Conservation (phyloP, 2,329 filamentous ascomycete genomes). For the Aspergillus tubingensis region DNA sequence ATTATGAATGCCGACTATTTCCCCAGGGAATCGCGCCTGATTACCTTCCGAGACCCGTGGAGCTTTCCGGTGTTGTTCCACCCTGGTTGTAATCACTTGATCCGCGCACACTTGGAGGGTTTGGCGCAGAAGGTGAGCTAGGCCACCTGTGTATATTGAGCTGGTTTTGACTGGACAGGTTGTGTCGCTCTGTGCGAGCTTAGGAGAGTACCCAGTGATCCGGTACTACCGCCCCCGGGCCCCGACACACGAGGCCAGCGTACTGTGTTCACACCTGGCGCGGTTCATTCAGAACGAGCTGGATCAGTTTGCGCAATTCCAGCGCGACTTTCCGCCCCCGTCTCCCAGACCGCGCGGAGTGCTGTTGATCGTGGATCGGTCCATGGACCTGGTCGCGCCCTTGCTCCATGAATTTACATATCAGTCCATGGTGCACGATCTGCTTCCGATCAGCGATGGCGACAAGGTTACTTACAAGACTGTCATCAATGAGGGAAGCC, state of each 20-base stretch:
- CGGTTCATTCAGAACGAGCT: slow-evolving; percentile 89
- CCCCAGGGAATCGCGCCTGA: slow-evolving; percentile 84
- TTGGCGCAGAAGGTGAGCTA: slow-evolving; percentile 77
- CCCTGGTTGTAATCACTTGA: slow-evolving; percentile 80
- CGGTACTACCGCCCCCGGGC: slow-evolving; percentile 81
- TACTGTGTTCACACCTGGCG: slow-evolving; percentile 84
- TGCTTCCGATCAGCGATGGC: slow-evolving; percentile 82
- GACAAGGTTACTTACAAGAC: slow-evolving; percentile 88
- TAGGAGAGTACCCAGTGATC: slow-evolving; percentile 93
- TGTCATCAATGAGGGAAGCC: slow-evolving; percentile 70
- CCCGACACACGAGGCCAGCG: slow-evolving; percentile 80
- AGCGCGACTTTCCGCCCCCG: slow-evolving; percentile 78
- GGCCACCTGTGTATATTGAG: slow-evolving; percentile 16
- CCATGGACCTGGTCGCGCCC: slow-evolving; percentile 88
- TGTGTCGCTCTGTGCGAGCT: slow-evolving; percentile 80
- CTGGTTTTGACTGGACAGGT: slow-evolving; percentile 55
- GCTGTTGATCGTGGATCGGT: slow-evolving; percentile 83
- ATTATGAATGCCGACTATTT: slow-evolving; percentile 86
- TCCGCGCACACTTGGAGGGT: slow-evolving; percentile 78
- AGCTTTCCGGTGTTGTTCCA: slow-evolving; percentile 94
- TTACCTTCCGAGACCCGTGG: slow-evolving; percentile 92
- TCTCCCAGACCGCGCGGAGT: slow-evolving; percentile 74
- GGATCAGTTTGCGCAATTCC: slow-evolving; percentile 82
- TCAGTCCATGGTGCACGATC: slow-evolving; percentile 95
- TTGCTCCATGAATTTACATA: slow-evolving; percentile 96